Conservation (phyloP, 192 early-diverging fungal species). For the Backusella liffmaniae region DNA sequence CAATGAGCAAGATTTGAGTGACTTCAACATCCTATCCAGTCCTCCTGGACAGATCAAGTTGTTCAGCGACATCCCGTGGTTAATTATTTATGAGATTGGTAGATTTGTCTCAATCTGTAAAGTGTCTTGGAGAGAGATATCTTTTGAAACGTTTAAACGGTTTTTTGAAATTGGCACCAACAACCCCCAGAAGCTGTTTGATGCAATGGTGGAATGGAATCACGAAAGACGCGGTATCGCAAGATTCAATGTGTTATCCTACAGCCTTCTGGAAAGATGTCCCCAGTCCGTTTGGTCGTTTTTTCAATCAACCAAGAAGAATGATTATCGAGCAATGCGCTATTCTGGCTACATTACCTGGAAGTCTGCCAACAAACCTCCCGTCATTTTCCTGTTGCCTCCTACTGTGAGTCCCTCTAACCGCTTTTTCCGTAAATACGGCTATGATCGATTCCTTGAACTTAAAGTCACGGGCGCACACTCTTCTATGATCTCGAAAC, state of each 20-base stretch:
- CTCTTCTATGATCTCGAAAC: neutral
- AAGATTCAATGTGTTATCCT: neutral
- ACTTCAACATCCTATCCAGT: neutral
- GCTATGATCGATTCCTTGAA: constrained; percentile 31
- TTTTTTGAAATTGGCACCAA: neutral
- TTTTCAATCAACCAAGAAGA: neutral
- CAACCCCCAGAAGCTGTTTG: neutral
- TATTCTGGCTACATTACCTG: neutral
- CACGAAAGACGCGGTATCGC: neutral
- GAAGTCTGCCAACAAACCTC: neutral
- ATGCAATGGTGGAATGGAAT: constrained; percentile 17
- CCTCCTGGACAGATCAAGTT: neutral
- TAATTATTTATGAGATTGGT: constrained; percentile 13
- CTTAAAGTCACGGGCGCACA: constrained; percentile 10
- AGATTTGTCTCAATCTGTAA: neutral
- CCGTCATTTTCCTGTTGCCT: constrained; percentile 10
- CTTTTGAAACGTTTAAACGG: neutral
- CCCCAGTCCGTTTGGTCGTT: constrained; percentile 2
- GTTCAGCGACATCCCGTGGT: neutral
- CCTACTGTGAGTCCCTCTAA: constrained; percentile 23
- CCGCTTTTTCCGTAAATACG: constrained; percentile 33
- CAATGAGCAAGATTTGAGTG: neutral
- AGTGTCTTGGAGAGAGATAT: neutral
- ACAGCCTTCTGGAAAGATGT: constrained; percentile 8
- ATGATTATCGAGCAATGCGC: neutral